Evolutionary conservation across 306 rosid genomes (phyloP).

Genomic region (Vigna reflexopilosa): DNA sequence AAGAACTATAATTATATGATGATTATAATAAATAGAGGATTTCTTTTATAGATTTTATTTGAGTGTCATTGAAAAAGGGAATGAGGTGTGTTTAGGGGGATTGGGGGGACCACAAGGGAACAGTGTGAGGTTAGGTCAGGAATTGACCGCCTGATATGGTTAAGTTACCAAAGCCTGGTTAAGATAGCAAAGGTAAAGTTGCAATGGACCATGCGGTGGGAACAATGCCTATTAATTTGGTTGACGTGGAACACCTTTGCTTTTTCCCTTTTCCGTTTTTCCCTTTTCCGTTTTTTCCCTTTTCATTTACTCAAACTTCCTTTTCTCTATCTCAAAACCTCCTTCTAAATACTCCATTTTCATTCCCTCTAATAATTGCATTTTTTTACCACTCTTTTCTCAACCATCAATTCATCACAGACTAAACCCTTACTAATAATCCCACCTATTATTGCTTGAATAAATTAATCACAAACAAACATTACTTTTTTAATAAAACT

Average conservation of each 20-base stretch:
- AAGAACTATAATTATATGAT: not conserved
- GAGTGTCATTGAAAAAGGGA: conserved; percentile 9
- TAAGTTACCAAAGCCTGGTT: conserved; percentile 42
- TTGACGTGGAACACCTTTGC: conserved; percentile 28
- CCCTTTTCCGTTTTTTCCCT: not conserved
- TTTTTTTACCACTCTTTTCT: too few relatives aligned
- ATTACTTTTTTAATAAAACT: too few relatives aligned
- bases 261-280: not conserved
- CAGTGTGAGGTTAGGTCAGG: conserved; percentile 38
- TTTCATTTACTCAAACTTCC: not conserved
- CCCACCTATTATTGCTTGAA: too few relatives aligned
- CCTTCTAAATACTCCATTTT: too few relatives aligned
- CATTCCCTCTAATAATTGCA: too few relatives aligned
- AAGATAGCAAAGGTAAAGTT: conserved; percentile 24
- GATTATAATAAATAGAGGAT: not conserved
- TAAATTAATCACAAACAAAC: too few relatives aligned
- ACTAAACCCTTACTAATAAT: too few relatives aligned
- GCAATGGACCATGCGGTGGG: conserved; percentile 34
- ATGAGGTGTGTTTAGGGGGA: conserved; percentile 24
- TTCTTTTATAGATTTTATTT: not conserved
- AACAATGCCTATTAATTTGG: conserved; percentile 20
- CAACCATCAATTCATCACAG: too few relatives aligned
- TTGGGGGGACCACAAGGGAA: conserved; percentile 40
- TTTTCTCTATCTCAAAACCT: not conserved
- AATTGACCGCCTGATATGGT: conserved; percentile 42